phyloP scores from a whole-genome alignment of 2,329 filamentous ascomycete species.

The Hypoxylon sp. region DNA sequence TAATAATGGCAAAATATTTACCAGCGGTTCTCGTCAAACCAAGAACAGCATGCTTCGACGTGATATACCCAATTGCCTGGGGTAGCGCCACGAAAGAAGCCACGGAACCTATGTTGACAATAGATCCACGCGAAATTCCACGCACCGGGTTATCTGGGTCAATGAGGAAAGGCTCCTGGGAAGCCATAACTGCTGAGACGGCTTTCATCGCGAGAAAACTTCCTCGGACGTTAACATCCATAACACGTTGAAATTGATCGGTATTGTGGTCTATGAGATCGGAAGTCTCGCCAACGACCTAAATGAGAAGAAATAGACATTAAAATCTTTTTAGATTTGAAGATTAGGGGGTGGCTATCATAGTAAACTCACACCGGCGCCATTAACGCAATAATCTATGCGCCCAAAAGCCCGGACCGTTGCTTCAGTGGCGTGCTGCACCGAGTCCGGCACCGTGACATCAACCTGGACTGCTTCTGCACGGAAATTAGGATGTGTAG shows the following conservation, averaged over 20 bases:
- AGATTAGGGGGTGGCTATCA: background rate
- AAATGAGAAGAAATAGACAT: background rate
- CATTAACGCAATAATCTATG: slow-evolving; percentile 45
- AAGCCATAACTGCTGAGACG: background rate
- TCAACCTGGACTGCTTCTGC: slow-evolving; percentile 38
- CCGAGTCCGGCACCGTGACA: slow-evolving; percentile 29
- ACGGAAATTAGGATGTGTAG: slow-evolving; percentile 33
- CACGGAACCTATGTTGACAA: background rate
- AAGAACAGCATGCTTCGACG: background rate
- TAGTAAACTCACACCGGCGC: slow-evolving; percentile 38
- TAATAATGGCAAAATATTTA: background rate
- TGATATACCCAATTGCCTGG: background rate
- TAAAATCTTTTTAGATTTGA: background rate
- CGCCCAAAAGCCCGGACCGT: slow-evolving; percentile 37
- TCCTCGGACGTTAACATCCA: background rate
- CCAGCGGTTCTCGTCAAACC: background rate
- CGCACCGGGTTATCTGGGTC: background rate
- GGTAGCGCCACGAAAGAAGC: background rate
- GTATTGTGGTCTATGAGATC: background rate
- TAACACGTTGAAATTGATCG: background rate
- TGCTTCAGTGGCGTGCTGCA: slow-evolving; percentile 22
- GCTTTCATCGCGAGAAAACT: background rate
- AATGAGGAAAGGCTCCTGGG: background rate
- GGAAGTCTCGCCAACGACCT: background rate
- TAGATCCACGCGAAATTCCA: background rate